phyloP scores from a whole-genome alignment of 108 stramenopile species.

The Nitzschia sp. region DNA sequence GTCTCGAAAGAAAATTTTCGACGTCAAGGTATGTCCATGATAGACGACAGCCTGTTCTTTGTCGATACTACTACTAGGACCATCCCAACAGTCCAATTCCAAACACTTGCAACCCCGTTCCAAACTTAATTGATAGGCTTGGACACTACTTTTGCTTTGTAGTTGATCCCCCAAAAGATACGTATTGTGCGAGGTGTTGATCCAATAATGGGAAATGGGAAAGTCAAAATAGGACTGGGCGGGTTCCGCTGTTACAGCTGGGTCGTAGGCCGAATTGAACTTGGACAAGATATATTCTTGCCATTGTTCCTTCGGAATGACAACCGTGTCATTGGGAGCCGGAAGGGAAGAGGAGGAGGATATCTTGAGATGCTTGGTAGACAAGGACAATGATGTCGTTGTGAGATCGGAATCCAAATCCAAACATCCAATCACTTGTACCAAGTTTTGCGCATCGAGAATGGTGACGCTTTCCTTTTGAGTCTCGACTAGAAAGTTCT shows the following conservation, averaged over 20 bases:
- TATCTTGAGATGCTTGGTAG: not conserved
- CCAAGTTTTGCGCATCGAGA: slow-evolving; percentile 48
- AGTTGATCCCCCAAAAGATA: slow-evolving; percentile 96
- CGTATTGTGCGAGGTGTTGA: slow-evolving; percentile 96
- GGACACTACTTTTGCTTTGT: slow-evolving; percentile 67
- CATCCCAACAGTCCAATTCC: slow-evolving; percentile 98
- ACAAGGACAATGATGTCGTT: not conserved
- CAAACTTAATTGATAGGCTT: slow-evolving; percentile 74
- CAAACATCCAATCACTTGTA: slow-evolving; percentile 49
- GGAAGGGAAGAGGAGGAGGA: not conserved
- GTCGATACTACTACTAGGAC: slow-evolving; percentile 20
- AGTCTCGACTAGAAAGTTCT: slow-evolving; percentile 45
- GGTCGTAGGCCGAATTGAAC: slow-evolving; percentile 70
- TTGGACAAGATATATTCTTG: slow-evolving; percentile 51
- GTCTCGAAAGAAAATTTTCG: slow-evolving; percentile 80
- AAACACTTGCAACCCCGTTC: slow-evolving; percentile 93
- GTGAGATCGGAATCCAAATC: slow-evolving; percentile 38
- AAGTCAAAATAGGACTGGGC: slow-evolving; percentile 40
- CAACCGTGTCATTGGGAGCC: not conserved
- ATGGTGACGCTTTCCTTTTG: slow-evolving; percentile 64
- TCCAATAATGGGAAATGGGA: slow-evolving; percentile 90
- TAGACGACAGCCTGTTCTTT: slow-evolving; percentile 72
- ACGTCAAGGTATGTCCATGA: slow-evolving; percentile 93
- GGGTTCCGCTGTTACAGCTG: slow-evolving; percentile 39
- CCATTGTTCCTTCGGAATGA: slow-evolving; percentile 39